These are phyloP conservation scores for Hyaloperonospora brassicae DNA, from an alignment of 352 stramenopile species.

Conservation along the genomic window DNA sequence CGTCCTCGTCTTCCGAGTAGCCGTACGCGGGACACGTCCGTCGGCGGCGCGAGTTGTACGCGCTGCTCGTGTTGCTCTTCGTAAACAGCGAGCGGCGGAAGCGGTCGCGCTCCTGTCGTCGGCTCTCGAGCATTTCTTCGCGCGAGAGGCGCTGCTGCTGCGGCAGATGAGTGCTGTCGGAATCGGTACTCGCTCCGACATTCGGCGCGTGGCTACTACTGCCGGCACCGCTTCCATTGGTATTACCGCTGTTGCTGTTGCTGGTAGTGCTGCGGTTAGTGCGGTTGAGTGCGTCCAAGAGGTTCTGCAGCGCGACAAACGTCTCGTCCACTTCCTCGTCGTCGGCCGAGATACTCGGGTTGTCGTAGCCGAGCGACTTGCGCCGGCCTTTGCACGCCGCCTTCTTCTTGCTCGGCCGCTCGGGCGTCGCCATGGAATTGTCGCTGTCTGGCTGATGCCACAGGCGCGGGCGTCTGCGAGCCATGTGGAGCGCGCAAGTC, in stretches of 20 bases:
- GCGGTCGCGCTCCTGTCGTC: conserved; percentile 55
- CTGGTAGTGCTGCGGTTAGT: conserved; percentile 14
- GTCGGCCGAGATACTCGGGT: conserved; percentile 43
- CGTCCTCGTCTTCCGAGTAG: conserved; percentile 62
- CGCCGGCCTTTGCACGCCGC: conserved; percentile 29
- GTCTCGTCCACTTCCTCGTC: conserved; percentile 75
- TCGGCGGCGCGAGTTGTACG: conserved; percentile 13
- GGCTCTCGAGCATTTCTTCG: conserved; percentile 68
- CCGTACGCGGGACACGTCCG: conserved; percentile 43
- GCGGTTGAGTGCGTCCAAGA: conserved; percentile 58
- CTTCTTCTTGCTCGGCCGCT: conserved; percentile 43
- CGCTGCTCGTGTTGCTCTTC: conserved; percentile 19
- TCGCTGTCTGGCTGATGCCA: background rate
- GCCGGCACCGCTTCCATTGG: conserved; percentile 8
- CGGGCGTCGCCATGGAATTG: conserved; percentile 12
- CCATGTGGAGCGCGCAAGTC: conserved; percentile 9
- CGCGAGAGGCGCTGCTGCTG: conserved; percentile 36
- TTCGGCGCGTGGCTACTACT: conserved; percentile 5
- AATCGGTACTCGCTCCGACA: conserved; percentile 1
- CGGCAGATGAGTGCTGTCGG: conserved; percentile 6
- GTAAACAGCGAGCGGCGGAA: conserved; percentile 59
- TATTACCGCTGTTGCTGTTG: conserved; percentile 22
- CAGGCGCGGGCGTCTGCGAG: conserved; percentile 3
- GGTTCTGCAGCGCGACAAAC: conserved; percentile 67
- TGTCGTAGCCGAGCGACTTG: conserved; percentile 28